Base-by-base conservation (phyloP, 257 asterid species). In the Nicotiana tabacum region DNA sequence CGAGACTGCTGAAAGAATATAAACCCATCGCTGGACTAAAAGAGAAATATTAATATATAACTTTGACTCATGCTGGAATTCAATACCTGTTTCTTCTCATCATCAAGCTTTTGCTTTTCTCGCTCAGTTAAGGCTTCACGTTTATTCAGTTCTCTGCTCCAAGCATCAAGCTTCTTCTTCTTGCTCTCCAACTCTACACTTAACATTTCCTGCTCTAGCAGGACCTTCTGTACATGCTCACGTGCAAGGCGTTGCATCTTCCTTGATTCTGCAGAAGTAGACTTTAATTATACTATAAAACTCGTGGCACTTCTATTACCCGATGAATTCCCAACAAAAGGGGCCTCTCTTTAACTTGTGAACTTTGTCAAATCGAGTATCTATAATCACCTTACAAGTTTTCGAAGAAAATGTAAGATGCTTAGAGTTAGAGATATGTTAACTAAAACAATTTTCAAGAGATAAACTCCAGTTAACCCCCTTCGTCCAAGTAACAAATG, bases 41-140 rank as follows among this genome's bases (percentile, higher is more conserved):
- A 32, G 76, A 83, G 30, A 61, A 27, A 7, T 48, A 74, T 15
- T 8, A 24, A 51, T 3, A 27, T 13, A 74, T 48, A 74, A 74
- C 29, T 81, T 35, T 56, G 80, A 78, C 18, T 51, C 60, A 53
- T 77, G 30, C 77, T 51, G 74, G 77, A 33, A 78, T 83, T 61
- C 48, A 29, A 21, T 64, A 93, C 98, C 98, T 90, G 91, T 78
- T 48, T 77, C 82, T 92, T 96, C 84, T 94, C 97, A 84, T 92
- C 97, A 24, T 93, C 98, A 84, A 94, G 99, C 86, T 92, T 95
- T 35, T 85, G 93, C 78, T 92, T 92, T 86, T 94, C 97, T 29
- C 94, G 90, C 82, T 92, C 97, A 60, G 97, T 94, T 48, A 86
- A 86, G 17, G 94, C 90, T 85, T 96, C 98, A 64, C 97, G 94